Evolutionary conservation across 352 stramenopile species (phyloP).

Genomic region (Phytophthora colocasiae): DNA sequence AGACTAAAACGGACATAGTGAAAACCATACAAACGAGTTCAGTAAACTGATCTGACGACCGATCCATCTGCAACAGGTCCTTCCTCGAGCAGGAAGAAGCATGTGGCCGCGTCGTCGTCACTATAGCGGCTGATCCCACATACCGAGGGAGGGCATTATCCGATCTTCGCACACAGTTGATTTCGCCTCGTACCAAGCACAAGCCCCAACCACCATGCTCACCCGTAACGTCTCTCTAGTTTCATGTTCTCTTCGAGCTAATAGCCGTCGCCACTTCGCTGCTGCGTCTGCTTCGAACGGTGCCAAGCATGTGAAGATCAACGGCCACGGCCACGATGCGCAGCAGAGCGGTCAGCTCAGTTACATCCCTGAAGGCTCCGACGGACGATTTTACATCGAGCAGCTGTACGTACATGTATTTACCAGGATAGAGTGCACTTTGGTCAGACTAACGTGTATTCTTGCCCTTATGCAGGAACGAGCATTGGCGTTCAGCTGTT

Average conservation of each 20-base stretch:
- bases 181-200: conserved; percentile 19
- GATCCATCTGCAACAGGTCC: conserved; percentile 19
- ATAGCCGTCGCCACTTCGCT: conserved; percentile 56
- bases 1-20: conserved; percentile 15
- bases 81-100: conserved; percentile 24
- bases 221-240: conserved; percentile 28
- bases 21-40: conserved; percentile 32
- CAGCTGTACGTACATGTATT: conserved; percentile 46
- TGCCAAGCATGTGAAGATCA: conserved; percentile 26
- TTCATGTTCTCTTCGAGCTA: conserved; percentile 30
- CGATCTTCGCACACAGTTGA: conserved; percentile 11
- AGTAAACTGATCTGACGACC: conserved; percentile 24
- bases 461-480: conserved; percentile 36
- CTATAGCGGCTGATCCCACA: conserved; percentile 15
- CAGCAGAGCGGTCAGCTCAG: conserved; percentile 41
- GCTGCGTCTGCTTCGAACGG: conserved; percentile 35
- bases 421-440: not conserved
- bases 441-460: not conserved
- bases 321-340: conserved; percentile 28
- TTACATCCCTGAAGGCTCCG: conserved; percentile 65
- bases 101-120: conserved; percentile 30
- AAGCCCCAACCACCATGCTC: conserved; percentile 38
- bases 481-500: conserved; percentile 79
- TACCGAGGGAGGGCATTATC: not conserved
- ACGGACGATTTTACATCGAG: conserved; percentile 78